These are phyloP conservation scores for Xylaria digitata DNA, from an alignment of 2,329 filamentous ascomycete species.

Conservation along the genomic window DNA sequence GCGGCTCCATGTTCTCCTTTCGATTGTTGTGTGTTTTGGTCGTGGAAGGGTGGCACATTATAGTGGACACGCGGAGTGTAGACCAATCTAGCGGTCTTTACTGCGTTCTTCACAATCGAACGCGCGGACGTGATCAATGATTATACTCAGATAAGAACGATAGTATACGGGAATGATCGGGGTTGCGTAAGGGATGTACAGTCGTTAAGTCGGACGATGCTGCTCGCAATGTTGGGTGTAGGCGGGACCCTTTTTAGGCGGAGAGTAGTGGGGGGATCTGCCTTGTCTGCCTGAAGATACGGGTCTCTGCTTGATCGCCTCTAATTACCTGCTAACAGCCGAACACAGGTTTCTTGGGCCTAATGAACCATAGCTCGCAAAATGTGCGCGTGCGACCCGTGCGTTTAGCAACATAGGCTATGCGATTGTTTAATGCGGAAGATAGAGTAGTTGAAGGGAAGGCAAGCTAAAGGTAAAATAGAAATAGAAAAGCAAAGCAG, in stretches of 20 bases:
- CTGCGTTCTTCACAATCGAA: neutral
- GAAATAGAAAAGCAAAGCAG: too few species aligned
- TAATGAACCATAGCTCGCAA: neutral
- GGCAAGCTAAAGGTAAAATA: neutral
- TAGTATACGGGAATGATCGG: neutral
- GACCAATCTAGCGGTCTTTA: neutral
- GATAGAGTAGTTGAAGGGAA: neutral
- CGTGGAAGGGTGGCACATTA: too few species aligned
- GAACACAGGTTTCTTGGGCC: neutral
- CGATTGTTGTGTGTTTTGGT: neutral
- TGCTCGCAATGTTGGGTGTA: neutral
- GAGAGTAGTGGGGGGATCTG: too few species aligned
- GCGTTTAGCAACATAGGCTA: neutral
- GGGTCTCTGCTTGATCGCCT: too few species aligned
- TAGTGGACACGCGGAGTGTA: too few species aligned
- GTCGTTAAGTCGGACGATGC: too few species aligned
- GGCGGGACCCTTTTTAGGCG: too few species aligned
- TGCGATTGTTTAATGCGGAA: neutral
- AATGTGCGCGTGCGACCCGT: neutral
- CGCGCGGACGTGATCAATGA: neutral
- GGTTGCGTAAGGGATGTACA: neutral
- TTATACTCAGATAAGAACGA: neutral
- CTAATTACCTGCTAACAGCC: too few species aligned
- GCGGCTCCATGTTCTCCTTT: slow-evolving; percentile 11
- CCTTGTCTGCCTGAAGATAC: too few species aligned